Evolutionary conservation across 768 basidiomycete genomes (phyloP).

Genomic region (Heimioporus sp.): DNA sequence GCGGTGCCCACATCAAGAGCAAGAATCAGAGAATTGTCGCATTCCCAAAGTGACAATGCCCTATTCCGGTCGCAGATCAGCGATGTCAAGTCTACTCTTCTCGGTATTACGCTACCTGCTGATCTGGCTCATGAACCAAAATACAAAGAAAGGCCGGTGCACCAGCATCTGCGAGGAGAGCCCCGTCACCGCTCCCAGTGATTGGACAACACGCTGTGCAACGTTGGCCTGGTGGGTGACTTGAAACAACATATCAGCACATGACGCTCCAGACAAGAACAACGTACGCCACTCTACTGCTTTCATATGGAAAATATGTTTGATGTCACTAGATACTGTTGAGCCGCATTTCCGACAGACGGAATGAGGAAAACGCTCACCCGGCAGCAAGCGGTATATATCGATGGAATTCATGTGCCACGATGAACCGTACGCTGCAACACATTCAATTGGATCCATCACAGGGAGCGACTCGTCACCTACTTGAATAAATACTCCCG

Average conservation of each 20-base stretch:
- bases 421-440: constrained; percentile 62
- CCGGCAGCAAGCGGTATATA: constrained; percentile 57
- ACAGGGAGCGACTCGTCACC: constrained; percentile 23
- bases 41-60: constrained; percentile 57
- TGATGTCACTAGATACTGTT: constrained; percentile 38
- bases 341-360: not conserved
- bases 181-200: constrained; percentile 61
- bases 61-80: constrained; percentile 31
- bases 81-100: constrained; percentile 3
- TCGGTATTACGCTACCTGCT: constrained; percentile 39
- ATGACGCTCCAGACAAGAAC: constrained; percentile 5
- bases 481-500: constrained; percentile 79
- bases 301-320: constrained; percentile 50
- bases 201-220: constrained; percentile 57
- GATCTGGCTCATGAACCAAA: constrained; percentile 77
- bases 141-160: constrained; percentile 63
- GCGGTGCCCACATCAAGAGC: constrained; percentile 63
- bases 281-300: constrained; percentile 67
- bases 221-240: constrained; percentile 62
- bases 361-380: constrained; percentile 35
- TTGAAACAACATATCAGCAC: constrained; percentile 25
- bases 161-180: constrained; percentile 44
- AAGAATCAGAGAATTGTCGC: constrained; percentile 53
- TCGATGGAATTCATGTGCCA: constrained; percentile 67
- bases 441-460: constrained; percentile 1